Evolutionary conservation across 768 basidiomycete species (phyloP).

Genomic region (Panus rudis): DNA sequence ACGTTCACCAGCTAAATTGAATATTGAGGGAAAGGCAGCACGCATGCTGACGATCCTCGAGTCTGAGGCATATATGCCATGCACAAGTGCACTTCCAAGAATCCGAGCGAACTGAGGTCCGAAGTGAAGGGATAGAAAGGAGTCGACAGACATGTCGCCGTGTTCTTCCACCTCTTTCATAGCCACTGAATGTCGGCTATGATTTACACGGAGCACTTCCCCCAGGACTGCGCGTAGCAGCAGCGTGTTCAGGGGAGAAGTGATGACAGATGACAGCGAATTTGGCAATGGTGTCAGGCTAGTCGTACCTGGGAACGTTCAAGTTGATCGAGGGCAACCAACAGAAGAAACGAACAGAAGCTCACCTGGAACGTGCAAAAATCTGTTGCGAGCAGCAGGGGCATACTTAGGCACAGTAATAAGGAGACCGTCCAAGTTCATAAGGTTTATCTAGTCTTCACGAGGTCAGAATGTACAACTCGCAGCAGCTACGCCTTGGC

Average conservation of each 20-base stretch:
- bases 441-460: slow-evolving; percentile 60
- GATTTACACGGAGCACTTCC: slow-evolving; percentile 43
- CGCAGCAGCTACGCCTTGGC: no score
- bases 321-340: no score
- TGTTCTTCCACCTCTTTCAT: slow-evolving; percentile 11
- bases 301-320: no score
- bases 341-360: no score
- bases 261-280: slow-evolving; percentile 31
- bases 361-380: slow-evolving; percentile 56
- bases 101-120: slow-evolving; percentile 64
- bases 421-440: slow-evolving; percentile 52
- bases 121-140: slow-evolving; percentile 69
- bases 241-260: slow-evolving; percentile 30
- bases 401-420: slow-evolving; percentile 61
- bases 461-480: slow-evolving; percentile 9
- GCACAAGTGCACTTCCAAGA: slow-evolving; percentile 73
- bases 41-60: slow-evolving; percentile 66
- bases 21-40: slow-evolving; percentile 69
- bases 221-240: slow-evolving; percentile 48
- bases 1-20: slow-evolving; percentile 52
- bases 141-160: slow-evolving; percentile 82
- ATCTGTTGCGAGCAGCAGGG: slow-evolving; percentile 73
- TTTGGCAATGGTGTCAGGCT: slow-evolving; percentile 49
- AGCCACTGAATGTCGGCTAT: not conserved
- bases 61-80: slow-evolving; percentile 92